Percentiles rank a stretch among this genome's conserved stretches.
Evolutionary conservation across 225 moss, liverwort and hornwort genomes (phyloP).

Genomic region (Neckera pumila): DNA sequence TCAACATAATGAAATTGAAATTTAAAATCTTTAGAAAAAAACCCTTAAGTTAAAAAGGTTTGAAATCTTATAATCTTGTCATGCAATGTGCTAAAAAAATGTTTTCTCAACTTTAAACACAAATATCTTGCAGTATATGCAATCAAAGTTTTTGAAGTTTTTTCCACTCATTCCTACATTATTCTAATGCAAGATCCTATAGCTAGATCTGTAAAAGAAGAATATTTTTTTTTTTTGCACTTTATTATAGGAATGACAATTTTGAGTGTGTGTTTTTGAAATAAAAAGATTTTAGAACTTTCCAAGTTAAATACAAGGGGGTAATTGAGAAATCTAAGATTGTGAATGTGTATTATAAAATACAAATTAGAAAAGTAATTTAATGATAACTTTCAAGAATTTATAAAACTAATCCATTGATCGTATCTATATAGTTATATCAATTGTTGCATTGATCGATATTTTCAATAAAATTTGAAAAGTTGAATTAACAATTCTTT

Average conservation of each 20-base stretch:
- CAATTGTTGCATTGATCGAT: neutral
- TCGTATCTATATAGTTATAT: neutral
- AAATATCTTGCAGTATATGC: neutral
- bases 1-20: neutral
- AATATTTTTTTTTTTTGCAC: neutral
- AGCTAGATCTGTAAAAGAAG: neutral
- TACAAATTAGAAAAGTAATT: neutral
- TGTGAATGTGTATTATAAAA: neutral
- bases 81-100: accelerated
- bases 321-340: neutral
- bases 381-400: neutral
- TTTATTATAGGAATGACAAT: too few relatives aligned
- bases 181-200: neutral
- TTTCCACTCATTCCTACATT: neutral
- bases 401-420: neutral
- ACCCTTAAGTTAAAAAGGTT: neutral
- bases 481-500: neutral
- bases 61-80: neutral
- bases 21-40: neutral
- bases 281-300: too few relatives aligned
- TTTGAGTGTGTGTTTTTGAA: too few relatives aligned
- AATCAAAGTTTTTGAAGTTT: neutral
- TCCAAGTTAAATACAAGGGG: neutral
- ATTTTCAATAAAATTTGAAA: neutral
- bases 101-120: neutral